Base-by-base conservation (phyloP, 1,139 yeast species). In the Yamadazyma pseudoaaseri region DNA sequence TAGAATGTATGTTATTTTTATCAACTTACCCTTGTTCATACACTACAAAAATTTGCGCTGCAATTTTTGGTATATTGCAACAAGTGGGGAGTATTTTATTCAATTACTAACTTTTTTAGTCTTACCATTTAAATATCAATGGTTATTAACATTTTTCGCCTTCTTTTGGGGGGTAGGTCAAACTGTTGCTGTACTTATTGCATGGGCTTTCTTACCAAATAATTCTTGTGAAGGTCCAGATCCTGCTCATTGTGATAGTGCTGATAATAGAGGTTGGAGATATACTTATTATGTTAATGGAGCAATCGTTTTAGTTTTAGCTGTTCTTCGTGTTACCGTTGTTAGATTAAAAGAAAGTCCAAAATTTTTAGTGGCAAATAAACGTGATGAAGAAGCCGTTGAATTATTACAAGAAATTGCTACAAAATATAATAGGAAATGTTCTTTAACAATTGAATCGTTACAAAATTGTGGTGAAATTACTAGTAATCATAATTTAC, bases 141-240 rank as follows among this genome's bases (percentile, higher is more conserved):
- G 71, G 67, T 54, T 79, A 39, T 62, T 76, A 34, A 76, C 82
- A 0, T 59, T 74, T 23, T 65, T 78, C 62, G 82, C 84, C 6
- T 58, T 65, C 18, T 78, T 75, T 62, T 79, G 84, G 83, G 81
- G 81, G 37, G 53, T 79, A 33, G 84, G 84, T 26, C 82, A 77
- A 53, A 70, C 80, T 0, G 58, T 78, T 30, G 73, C 80, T 6
- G 63, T 63, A 16, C 59, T 75, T n/a, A 48, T 76, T 26, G 73
- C 79, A 5, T 78, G 80, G 78, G 80, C 78, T 0, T 70, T 76
- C 35, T 56, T 78, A 36, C 71, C 78, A 20, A 66, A 66, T 37
- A 59, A 61, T 41, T 64, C 75, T 10, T 78, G 84, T 55, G 56
- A 54, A 6, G 61, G 48, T 7, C 42, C 48, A 10, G 46, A 46